Evolutionary conservation across 768 basidiomycete species (phyloP).

Genomic region (Xerocomellus chrysenteron): DNA sequence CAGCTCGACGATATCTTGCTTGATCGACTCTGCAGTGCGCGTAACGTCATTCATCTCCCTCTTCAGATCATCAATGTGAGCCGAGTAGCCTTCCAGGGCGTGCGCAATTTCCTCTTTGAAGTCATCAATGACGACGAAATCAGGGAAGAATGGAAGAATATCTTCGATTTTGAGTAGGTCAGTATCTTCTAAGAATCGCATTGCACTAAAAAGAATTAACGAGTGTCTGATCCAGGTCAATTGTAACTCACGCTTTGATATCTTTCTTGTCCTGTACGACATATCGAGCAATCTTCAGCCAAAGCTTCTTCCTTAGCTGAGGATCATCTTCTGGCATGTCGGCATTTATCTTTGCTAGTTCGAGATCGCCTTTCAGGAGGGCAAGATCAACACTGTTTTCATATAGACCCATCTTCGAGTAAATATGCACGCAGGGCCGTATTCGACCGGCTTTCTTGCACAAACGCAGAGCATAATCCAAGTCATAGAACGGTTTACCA

Average conservation of each 20-base stretch:
- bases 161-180: constrained; percentile 97
- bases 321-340: constrained; percentile 93
- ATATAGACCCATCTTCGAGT: constrained; percentile 96
- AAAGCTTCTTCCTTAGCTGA: constrained; percentile 85
- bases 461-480: constrained; percentile 92
- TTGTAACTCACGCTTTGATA: constrained; percentile 83
- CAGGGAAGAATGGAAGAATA: constrained; percentile 98
- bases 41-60: constrained; percentile 97
- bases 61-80: constrained; percentile 86
- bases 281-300: constrained; percentile 98
- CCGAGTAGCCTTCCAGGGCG: constrained; percentile 91
- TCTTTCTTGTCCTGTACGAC: constrained; percentile 98
- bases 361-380: constrained; percentile 90
- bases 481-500: constrained; percentile 88
- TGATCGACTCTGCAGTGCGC: constrained; percentile 87
- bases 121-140: constrained; percentile 98
- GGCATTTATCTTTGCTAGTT: constrained; percentile 92
- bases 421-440: constrained; percentile 93
- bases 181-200: constrained; percentile 94
- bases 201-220: constrained; percentile 59
- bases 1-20: constrained; percentile 82
- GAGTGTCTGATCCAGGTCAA: neutral
- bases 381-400: constrained; percentile 97
- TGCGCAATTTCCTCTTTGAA: constrained; percentile 99
- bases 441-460: constrained; percentile 81